Conservation (phyloP, 2,329 filamentous ascomycete species). For the Verticillium longisporum region DNA sequence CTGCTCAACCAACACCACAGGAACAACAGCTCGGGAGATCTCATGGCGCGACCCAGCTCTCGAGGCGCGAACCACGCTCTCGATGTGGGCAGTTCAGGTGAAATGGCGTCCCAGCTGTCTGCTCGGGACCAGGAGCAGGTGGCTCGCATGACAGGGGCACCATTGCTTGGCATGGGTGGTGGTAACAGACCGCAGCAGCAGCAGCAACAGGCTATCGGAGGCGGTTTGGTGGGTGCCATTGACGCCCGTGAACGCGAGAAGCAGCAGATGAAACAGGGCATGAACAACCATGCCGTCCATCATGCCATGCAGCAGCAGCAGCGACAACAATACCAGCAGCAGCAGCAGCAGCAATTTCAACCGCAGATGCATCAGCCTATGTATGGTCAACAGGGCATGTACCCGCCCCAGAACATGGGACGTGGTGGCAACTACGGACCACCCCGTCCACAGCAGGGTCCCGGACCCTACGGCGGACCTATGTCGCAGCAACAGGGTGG, state of each 20-base stretch:
- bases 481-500: conserved; percentile 7
- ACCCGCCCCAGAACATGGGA: conserved; percentile 14
- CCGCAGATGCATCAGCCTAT: conserved; percentile 21
- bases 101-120: conserved; percentile 55
- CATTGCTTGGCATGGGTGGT: conserved; percentile 58
- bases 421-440: background rate
- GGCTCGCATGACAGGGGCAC: conserved; percentile 72
- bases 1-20: conserved; percentile 31
- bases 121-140: conserved; percentile 85
- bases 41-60: conserved; percentile 48
- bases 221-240: conserved; percentile 70
- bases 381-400: conserved; percentile 19
- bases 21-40: conserved; percentile 37
- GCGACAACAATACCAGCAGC: conserved; percentile 33
- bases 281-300: conserved; percentile 65
- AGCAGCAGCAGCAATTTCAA: conserved; percentile 26
- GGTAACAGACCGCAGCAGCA: conserved; percentile 35
- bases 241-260: conserved; percentile 74
- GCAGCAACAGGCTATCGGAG: conserved; percentile 42
- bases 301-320: conserved; percentile 66
- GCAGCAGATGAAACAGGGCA: conserved; percentile 60
- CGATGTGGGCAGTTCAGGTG: conserved; percentile 34
- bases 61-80: conserved; percentile 49
- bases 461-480: conserved; percentile 3
- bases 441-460: conserved; percentile 2